Evolutionary conservation across 768 basidiomycete species (phyloP).

Genomic region (Mrakia gelida): DNA sequence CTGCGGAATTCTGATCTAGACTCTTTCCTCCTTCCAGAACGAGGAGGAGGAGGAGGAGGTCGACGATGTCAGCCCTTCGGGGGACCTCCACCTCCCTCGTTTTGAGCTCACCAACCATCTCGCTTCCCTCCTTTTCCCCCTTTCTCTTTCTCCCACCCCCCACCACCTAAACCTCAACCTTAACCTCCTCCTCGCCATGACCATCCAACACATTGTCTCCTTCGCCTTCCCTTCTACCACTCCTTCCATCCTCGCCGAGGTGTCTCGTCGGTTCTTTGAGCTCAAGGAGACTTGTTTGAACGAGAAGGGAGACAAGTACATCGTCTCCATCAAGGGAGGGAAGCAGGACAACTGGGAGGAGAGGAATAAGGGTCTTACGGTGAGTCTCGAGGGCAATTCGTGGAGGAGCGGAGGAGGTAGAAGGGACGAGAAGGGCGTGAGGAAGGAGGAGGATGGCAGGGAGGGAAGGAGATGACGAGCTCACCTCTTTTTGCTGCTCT

Average conservation of each 20-base stretch:
- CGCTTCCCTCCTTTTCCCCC: neutral
- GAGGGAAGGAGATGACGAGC: constrained; percentile 1
- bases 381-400: neutral
- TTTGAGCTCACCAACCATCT: too few species aligned
- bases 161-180: neutral
- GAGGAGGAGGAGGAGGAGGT: too few species aligned
- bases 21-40: too few species aligned
- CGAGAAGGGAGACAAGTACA: neutral
- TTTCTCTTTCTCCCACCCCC: neutral
- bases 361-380: neutral
- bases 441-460: neutral
- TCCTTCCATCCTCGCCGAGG: neutral
- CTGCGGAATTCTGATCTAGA: too few species aligned
- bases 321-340: constrained; percentile 6
- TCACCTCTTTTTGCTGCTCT: neutral
- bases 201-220: constrained; percentile 23
- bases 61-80: too few species aligned
- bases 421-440: neutral
- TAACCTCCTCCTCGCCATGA: neutral
- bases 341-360: constrained; percentile 21
- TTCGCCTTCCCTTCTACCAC: constrained; percentile 2
- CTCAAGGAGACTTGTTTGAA: neutral
- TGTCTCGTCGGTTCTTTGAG: neutral
- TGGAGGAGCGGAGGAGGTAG: too few species aligned
- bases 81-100: too few species aligned